A percentile compares a stretch with the other conserved stretches of the same genome.
Evolutionary conservation across 2,329 filamentous ascomycete species (phyloP).

Genomic region (Ophiosphaerella korrae): DNA sequence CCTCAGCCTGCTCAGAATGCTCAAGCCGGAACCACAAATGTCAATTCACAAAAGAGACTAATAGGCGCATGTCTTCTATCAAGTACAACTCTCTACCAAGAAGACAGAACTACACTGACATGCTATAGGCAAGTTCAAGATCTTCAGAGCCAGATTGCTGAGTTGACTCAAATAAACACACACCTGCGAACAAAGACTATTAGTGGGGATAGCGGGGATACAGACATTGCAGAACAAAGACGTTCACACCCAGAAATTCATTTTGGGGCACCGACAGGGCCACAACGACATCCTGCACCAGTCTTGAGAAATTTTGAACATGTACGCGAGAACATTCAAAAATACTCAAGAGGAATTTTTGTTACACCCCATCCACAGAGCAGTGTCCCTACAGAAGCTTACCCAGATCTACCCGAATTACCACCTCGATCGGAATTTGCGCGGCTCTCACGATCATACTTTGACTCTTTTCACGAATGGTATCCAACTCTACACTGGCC

Average conservation of each 20-base stretch:
- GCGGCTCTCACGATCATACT: conserved; percentile 75
- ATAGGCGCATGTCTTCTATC: conserved; percentile 97
- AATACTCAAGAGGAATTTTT: conserved; percentile 77
- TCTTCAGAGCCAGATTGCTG: conserved; percentile 85
- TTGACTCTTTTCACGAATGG: conserved; percentile 75
- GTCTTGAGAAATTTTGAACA: conserved; percentile 71
- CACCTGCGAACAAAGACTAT: conserved; percentile 70
- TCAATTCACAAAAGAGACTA: conserved; percentile 99
- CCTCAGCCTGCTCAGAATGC: conserved; percentile 94
- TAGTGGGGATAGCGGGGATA: conserved; percentile 54
- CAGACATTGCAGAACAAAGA: conserved; percentile 45
- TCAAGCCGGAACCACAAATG: conserved; percentile 96
- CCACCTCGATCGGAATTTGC: conserved; percentile 74
- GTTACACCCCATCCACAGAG: conserved; percentile 70
- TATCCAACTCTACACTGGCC: conserved; percentile 90
- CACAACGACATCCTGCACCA: conserved; percentile 61
- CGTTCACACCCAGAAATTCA: conserved; percentile 51
- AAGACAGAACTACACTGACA: conserved; percentile 7
- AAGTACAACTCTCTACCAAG: conserved; percentile 61
- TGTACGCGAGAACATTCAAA: conserved; percentile 73
- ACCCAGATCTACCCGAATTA: conserved; percentile 64
- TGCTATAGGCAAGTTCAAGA: conserved; percentile 87
- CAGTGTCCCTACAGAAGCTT: conserved; percentile 50
- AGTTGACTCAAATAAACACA: conserved; percentile 78
- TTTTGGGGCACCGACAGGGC: conserved; percentile 5